Evolutionary conservation across 257 asterid genomes (phyloP), one percentile per base, ranked within the genome.

Genomic region (Cynanchum wilfordii): DNA sequence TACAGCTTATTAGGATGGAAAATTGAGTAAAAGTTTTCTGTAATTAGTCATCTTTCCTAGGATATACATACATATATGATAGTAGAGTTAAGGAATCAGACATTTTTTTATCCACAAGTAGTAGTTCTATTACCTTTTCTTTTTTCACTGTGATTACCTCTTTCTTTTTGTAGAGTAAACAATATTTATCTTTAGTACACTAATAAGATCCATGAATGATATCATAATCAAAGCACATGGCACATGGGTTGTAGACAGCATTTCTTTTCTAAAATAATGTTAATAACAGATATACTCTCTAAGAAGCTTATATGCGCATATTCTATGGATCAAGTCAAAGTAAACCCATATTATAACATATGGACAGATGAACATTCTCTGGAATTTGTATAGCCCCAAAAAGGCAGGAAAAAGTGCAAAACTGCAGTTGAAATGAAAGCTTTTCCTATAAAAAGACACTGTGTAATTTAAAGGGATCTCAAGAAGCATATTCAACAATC

Each of bases 1-100:
- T 12, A 89, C 96, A 29, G 74, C 84, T 77, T 80, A 66, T 74
- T 86, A 80, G 87, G 51, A 19, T 40, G 76, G 60, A 22, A 51
- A 70, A 51, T 70, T 56, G 38, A 10, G 67, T 44, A 42, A 50
- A 27, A 51, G 50, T 40, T 20, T 40, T 22, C 17, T 55, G 78
- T 52, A 80, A 69, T 73, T 68, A 58, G 71, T 47, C 25, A 19
- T 68, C 25, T 67, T 50, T 67, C 65, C 60, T 29, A 73, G 71
- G 25, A 15, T 72, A 45, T 33, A 45, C 22, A 60, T 25, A 7
- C 44, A 52, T 52, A 52, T 52, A 19, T 25, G 17, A 19, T 50
- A 27, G 22, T 30, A n/a, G 60, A 51, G 66, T 45, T 55, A 55
- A 45, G 69, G 65, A 56, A 49, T 58, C 38, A 52, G 47, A 50